Evolutionary conservation across 352 stramenopile genomes (phyloP).

Genomic region (Phytophthora syringae): DNA sequence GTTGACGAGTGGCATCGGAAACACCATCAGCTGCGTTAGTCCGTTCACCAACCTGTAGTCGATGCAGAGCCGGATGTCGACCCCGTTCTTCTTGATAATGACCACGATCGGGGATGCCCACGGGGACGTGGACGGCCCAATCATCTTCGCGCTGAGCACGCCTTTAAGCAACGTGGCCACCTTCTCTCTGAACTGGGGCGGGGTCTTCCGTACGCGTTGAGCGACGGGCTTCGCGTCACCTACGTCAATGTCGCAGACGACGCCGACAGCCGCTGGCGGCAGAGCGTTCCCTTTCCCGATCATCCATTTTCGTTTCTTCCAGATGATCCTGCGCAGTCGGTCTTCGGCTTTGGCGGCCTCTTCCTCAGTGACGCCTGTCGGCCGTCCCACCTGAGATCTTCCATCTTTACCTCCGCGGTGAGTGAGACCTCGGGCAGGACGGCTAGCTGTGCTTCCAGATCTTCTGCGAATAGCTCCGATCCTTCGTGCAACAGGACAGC

Average conservation of each 20-base stretch:
- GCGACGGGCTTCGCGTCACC: too few relatives aligned
- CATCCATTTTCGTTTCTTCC: neutral
- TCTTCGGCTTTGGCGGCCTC: neutral
- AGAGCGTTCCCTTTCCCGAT: conserved; percentile 23
- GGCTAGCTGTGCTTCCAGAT: too few relatives aligned
- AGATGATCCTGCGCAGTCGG: neutral
- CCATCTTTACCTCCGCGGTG: too few relatives aligned
- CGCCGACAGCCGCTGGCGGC: conserved; percentile 5
- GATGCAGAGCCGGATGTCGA: conserved; percentile 30
- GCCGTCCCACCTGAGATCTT: neutral
- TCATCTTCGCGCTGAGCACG: conserved; percentile 11
- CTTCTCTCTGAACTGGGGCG: conserved; percentile 18
- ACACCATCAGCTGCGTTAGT: conserved; percentile 24
- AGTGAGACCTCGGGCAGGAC: too few relatives aligned
- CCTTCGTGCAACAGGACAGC: too few relatives aligned
- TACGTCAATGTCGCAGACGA: conserved; percentile 25
- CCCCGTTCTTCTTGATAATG: conserved; percentile 30
- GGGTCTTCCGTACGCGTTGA: conserved; percentile 4
- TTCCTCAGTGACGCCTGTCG: neutral
- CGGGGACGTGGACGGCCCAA: conserved; percentile 11
- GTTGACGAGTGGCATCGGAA: neutral
- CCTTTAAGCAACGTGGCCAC: conserved; percentile 15
- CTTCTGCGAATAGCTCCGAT: too few relatives aligned
- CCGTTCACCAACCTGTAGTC: conserved; percentile 18
- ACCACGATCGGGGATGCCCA: too few relatives aligned